Evolutionary conservation across 1,139 yeast genomes (phyloP).

Genomic region (Kurtzmaniella quercitrusa): DNA sequence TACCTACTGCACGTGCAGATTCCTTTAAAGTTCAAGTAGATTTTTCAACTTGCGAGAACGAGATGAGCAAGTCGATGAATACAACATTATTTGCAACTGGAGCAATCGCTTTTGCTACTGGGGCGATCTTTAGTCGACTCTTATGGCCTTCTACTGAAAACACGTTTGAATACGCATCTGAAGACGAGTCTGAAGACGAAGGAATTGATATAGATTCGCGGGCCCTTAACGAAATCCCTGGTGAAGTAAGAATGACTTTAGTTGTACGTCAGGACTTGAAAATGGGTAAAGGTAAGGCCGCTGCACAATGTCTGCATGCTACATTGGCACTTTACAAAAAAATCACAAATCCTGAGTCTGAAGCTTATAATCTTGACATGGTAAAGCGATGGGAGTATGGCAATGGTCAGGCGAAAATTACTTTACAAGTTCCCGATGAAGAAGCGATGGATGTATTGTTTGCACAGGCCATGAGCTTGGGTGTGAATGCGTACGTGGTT

Average conservation of each 20-base stretch:
- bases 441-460: conserved; percentile 75
- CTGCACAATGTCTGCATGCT: conserved; percentile 99
- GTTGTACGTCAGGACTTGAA: conserved; percentile 84
- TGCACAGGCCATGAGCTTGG: conserved; percentile 77
- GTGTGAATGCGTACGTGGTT: conserved; percentile 73
- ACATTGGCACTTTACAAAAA: conserved; percentile 83
- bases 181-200: conserved; percentile 45
- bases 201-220: conserved; percentile 54
- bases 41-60: background rate
- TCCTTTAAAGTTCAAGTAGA: background rate
- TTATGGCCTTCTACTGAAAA: background rate
- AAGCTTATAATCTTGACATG: conserved; percentile 57
- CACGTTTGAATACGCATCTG: conserved; percentile 26
- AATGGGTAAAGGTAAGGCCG: conserved; percentile 94
- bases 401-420: conserved; percentile 92
- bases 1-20: background rate
- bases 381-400: conserved; percentile 72
- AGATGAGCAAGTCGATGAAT: background rate
- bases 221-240: conserved; percentile 58
- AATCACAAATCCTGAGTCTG: conserved; percentile 50
- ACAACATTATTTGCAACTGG: background rate
- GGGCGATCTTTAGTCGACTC: background rate
- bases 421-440: conserved; percentile 71
- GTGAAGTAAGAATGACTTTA: conserved; percentile 84
- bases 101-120: background rate